phyloP scores from a whole-genome alignment of 192 early-diverging fungal species.

The Oehlia diaphana region DNA sequence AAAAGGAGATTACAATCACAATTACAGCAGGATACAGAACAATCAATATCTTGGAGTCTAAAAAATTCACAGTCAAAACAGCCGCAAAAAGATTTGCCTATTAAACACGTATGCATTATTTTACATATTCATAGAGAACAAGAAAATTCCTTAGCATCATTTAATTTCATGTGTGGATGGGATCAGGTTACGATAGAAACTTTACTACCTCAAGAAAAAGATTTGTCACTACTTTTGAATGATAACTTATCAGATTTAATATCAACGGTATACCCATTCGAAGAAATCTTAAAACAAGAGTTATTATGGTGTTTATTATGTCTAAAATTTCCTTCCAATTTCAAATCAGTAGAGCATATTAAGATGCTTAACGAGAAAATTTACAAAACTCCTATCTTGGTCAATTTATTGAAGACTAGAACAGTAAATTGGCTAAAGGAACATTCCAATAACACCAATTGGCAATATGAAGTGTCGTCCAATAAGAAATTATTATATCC shows the following conservation, averaged over 20 bases:
- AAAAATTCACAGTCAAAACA: too few relatives aligned
- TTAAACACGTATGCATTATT: constrained; percentile 21
- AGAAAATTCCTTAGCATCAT: neutral
- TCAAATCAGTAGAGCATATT: constrained; percentile 24
- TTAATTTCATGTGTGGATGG: constrained; percentile 29
- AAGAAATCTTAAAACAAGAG: constrained; percentile 6
- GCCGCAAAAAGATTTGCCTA: too few relatives aligned
- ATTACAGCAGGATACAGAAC: too few relatives aligned
- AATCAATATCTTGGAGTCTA: too few relatives aligned
- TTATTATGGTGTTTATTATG: too few relatives aligned
- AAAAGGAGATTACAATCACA: neutral
- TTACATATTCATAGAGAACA: constrained; percentile 19
- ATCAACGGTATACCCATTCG: constrained; percentile 4
- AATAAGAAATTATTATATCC: constrained; percentile 3
- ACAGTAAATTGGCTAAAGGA: neutral
- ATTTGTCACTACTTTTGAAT: constrained; percentile 8
- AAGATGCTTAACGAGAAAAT: neutral
- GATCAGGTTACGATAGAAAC: constrained; percentile 20
- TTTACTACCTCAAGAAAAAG: constrained; percentile 9
- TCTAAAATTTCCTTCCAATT: neutral
- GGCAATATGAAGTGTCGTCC: neutral
- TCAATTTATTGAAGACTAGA: constrained; percentile 1
- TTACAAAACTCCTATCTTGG: neutral
- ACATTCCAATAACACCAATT: neutral
- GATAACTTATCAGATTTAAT: constrained; percentile 3